Evolutionary conservation across 345 rosid species (phyloP).

Genomic region (Bruguiera parviflora): DNA sequence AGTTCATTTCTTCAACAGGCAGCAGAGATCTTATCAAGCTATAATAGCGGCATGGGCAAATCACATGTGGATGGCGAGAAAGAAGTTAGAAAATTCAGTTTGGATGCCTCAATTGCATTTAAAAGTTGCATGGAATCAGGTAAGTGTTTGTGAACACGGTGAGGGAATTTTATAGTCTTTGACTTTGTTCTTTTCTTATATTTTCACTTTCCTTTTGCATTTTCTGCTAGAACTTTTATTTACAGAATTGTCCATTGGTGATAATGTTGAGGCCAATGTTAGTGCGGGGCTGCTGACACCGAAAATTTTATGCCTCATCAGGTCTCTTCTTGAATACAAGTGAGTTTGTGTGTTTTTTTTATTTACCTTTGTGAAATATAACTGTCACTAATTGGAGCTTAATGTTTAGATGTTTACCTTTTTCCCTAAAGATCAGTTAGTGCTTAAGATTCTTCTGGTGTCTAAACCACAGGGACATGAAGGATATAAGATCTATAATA

Average conservation of each 20-base stretch:
- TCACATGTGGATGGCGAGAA: constrained; percentile 36
- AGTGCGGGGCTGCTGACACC: constrained; percentile 51
- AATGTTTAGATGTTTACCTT: too few relatives aligned
- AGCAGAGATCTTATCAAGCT: constrained; percentile 48
- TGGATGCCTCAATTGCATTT: constrained; percentile 44
- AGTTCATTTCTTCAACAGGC: constrained; percentile 46
- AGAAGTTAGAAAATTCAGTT: constrained; percentile 42
- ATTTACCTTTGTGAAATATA: neutral
- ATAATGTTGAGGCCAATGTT: constrained; percentile 27
- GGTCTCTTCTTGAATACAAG: constrained; percentile 75
- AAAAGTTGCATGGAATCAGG: constrained; percentile 46
- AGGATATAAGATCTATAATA: constrained; percentile 69
- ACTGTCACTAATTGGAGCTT: too few relatives aligned
- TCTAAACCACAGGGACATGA: constrained; percentile 36
- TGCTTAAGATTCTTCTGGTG: too few relatives aligned
- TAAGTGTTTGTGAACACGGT: constrained; percentile 5
- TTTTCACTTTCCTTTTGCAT: constrained; percentile 1
- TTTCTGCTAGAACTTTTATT: constrained; percentile 28
- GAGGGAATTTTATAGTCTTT: too few relatives aligned
- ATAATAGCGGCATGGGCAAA: constrained; percentile 46
- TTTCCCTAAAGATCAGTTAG: too few relatives aligned
- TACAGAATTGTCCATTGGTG: constrained; percentile 34
- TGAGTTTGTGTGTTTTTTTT: constrained; percentile 14
- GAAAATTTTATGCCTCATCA: constrained; percentile 56
- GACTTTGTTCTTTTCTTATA: neutral